Evolutionary conservation across 805 yeast genomes (phyloP).

Genomic region (Candida taoyuanica): DNA sequence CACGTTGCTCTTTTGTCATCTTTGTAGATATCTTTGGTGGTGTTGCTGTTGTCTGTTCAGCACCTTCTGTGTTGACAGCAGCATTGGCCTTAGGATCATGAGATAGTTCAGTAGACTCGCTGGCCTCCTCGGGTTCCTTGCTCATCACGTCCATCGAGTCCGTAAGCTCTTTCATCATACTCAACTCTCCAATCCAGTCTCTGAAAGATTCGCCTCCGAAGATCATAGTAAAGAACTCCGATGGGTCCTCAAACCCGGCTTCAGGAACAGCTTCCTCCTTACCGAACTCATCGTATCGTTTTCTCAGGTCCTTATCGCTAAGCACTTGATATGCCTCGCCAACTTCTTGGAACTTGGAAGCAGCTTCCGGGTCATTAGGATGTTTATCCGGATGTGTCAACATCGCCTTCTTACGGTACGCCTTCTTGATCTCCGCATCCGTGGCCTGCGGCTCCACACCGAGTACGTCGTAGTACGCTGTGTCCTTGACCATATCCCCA

Average conservation of each 20-base stretch:
- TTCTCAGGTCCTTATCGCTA: conserved; percentile 65
- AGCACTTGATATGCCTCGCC: conserved; percentile 73
- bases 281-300: conserved; percentile 80
- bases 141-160: conserved; percentile 13
- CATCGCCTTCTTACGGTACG: conserved; percentile 88
- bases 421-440: conserved; percentile 81
- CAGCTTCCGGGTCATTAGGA: conserved; percentile 90
- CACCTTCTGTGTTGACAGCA: not conserved
- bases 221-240: conserved; percentile 75
- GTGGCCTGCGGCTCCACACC: conserved; percentile 68
- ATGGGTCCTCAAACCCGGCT: conserved; percentile 77
- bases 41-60: not conserved
- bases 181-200: conserved; percentile 75
- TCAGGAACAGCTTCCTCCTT: conserved; percentile 68
- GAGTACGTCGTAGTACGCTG: conserved; percentile 78
- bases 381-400: conserved; percentile 93
- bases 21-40: conserved; percentile 13
- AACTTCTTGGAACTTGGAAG: conserved; percentile 74
- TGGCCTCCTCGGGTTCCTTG: not conserved
- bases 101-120: conserved; percentile 12
- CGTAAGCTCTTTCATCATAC: conserved; percentile 58
- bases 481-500: conserved; percentile 45
- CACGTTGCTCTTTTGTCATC: conserved; percentile 39
- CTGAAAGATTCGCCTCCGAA: conserved; percentile 81
- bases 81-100: conserved; percentile 5